Conservation (phyloP, 1,284 basidiomycete genomes). For the Phellinidium pouzarii region DNA sequence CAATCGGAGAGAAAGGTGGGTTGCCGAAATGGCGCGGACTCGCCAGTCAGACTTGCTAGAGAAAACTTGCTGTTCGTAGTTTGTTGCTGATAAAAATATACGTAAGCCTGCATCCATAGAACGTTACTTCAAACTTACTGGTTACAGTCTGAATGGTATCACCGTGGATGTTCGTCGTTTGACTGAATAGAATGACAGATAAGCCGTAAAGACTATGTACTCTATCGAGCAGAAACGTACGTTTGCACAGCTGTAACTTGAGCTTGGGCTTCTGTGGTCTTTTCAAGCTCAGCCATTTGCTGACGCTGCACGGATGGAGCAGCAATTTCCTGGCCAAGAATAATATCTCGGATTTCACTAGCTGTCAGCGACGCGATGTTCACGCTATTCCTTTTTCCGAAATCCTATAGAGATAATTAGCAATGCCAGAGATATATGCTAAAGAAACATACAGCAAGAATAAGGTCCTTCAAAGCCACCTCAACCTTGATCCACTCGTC, state of each 20-base stretch:
- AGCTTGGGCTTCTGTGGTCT: constrained; percentile 87
- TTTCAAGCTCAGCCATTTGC: constrained; percentile 99
- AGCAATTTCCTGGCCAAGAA: constrained; percentile 94
- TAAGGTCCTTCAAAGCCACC: constrained; percentile 92
- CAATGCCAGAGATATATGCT: constrained; percentile 17
- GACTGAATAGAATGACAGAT: constrained; percentile 37
- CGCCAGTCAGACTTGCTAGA: constrained; percentile 99
- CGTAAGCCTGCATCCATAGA: constrained; percentile 15
- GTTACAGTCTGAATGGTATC: constrained; percentile 96
- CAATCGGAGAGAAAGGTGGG: constrained; percentile 90
- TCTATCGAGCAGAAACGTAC: constrained; percentile 29
- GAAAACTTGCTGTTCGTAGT: constrained; percentile 97
- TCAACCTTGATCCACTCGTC: constrained; percentile 99
- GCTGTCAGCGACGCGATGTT: constrained; percentile 97
- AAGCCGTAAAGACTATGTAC: background rate
- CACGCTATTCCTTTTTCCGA: constrained; percentile 98
- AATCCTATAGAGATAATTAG: constrained; percentile 55
- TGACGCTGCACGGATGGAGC: constrained; percentile 91
- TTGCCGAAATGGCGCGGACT: constrained; percentile 92
- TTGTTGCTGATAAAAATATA: constrained; percentile 56
- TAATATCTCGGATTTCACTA: constrained; percentile 94
- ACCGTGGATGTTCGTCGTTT: constrained; percentile 96
- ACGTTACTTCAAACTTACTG: constrained; percentile 43
- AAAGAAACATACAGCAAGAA: constrained; percentile 58
- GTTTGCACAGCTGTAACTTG: constrained; percentile 98